Conservation (phyloP, 192 early-diverging fungal genomes). For the Umbelopsis sp. region DNA sequence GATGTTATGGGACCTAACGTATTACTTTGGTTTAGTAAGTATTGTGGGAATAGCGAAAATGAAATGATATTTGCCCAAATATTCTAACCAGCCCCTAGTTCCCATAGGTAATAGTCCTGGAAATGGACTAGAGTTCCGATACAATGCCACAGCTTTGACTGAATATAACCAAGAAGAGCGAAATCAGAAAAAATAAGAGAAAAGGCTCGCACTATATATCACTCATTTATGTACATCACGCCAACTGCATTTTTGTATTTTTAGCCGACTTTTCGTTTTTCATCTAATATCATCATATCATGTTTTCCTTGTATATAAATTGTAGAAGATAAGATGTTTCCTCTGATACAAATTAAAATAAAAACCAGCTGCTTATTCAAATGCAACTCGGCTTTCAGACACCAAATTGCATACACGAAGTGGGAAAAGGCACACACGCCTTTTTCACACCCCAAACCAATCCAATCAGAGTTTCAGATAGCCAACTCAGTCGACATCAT, state of each 20-base stretch:
- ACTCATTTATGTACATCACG: not conserved
- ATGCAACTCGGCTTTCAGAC: too few relatives aligned
- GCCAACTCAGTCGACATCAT: conserved; percentile 6
- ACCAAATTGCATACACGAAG: too few relatives aligned
- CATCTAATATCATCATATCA: not conserved
- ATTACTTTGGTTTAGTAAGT: conserved; percentile 56
- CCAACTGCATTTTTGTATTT: not conserved
- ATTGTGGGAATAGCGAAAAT: not conserved
- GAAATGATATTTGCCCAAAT: too few relatives aligned
- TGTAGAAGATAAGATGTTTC: not conserved
- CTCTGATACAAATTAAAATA: not conserved
- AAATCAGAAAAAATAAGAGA: not conserved
- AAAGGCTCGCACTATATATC: not conserved
- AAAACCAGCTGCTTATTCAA: not conserved
- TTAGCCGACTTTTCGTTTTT: not conserved
- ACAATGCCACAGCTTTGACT: not conserved
- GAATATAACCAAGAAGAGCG: conserved; percentile 14
- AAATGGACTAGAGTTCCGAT: not conserved
- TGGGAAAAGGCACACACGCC: not conserved
- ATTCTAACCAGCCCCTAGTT: not conserved
- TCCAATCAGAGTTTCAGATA: not conserved
- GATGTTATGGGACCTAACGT: conserved; percentile 49
- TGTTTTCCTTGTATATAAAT: not conserved
- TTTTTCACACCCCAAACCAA: not conserved
- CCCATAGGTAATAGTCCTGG: conserved; percentile 10